A percentile compares a stretch with the other conserved stretches of the same genome.
phyloP scores from a whole-genome alignment of 306 rosid genomes.

The Lathyrus tuberosus region DNA sequence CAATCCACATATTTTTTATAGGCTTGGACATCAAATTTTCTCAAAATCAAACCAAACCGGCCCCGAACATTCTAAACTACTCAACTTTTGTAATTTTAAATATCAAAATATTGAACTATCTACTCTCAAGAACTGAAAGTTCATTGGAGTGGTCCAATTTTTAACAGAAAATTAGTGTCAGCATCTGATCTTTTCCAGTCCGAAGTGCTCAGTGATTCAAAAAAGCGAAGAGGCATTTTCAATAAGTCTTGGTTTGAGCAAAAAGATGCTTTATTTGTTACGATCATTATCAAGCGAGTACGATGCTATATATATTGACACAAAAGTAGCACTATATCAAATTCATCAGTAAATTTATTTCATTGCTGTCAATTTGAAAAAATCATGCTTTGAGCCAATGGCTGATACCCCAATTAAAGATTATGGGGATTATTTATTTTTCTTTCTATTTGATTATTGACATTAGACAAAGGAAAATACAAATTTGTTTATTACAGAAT shows the following conservation, averaged over 20 bases:
- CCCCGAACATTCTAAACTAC: not conserved
- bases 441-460: not conserved
- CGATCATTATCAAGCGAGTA: constrained; percentile 6
- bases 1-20: too few relatives aligned
- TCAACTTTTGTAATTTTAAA: not conserved
- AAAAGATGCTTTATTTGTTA: constrained; percentile 30
- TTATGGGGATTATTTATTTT: not conserved
- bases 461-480: not conserved
- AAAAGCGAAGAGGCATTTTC: constrained; percentile 25
- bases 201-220: constrained; percentile 14
- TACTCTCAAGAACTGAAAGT: not conserved
- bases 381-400: not conserved
- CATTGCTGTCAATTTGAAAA: not conserved
- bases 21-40: too few relatives aligned
- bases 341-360: constrained; percentile 11
- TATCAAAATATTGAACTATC: not conserved
- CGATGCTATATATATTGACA: not conserved
- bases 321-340: not conserved
- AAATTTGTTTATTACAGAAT: not conserved
- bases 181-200: constrained; percentile 9
- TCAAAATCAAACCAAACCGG: too few relatives aligned
- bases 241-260: constrained; percentile 10
- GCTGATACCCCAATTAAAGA: not conserved
- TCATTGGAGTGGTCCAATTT: not conserved
- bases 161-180: constrained; percentile 15